These are phyloP conservation scores for Grosmannia serpens DNA, from an alignment of 2,329 filamentous ascomycete genomes.

Conservation along the genomic window DNA sequence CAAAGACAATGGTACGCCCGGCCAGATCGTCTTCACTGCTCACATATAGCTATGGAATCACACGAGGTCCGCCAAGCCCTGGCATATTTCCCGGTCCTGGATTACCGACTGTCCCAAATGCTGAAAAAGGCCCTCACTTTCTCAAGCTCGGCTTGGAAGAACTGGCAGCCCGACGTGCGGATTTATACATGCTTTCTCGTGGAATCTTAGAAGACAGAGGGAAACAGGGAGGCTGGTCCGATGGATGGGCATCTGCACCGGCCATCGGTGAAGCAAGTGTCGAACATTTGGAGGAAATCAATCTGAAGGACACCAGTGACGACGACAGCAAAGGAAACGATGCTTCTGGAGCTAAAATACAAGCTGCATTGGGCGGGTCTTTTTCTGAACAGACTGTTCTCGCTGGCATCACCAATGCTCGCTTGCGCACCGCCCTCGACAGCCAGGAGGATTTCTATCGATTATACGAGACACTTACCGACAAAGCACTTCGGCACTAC, in stretches of 20 bases:
- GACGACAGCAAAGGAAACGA: slow-evolving; percentile 12
- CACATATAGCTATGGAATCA: slow-evolving; percentile 25
- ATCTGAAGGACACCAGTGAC: slow-evolving; percentile 32
- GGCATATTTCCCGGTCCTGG: slow-evolving; percentile 40
- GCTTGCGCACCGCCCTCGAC: slow-evolving; percentile 49
- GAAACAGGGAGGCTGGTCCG: slow-evolving; percentile 59
- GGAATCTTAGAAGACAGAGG: slow-evolving; percentile 69
- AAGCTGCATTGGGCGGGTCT: too few species aligned
- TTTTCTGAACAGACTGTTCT: slow-evolving; percentile 14
- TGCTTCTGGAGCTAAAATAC: slow-evolving; percentile 4
- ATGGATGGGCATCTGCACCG: slow-evolving; percentile 58
- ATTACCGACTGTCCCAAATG: slow-evolving; percentile 20
- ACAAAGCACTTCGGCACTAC: slow-evolving; percentile 73
- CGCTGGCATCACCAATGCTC: slow-evolving; percentile 40
- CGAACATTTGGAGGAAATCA: slow-evolving; percentile 42
- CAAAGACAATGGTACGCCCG: slow-evolving; percentile 61
- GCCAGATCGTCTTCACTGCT: slow-evolving; percentile 51
- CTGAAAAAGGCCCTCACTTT: slow-evolving; percentile 33
- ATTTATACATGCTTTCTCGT: slow-evolving; percentile 69
- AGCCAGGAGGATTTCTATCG: slow-evolving; percentile 53
- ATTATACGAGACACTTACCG: slow-evolving; percentile 66
- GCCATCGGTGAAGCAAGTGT: slow-evolving; percentile 32
- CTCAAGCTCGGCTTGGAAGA: slow-evolving; percentile 62
- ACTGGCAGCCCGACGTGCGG: slow-evolving; percentile 69
- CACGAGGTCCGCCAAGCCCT: slow-evolving; percentile 31